phyloP scores from a whole-genome alignment of 495 filamentous ascomycete species.

The Platismatia glauca region DNA sequence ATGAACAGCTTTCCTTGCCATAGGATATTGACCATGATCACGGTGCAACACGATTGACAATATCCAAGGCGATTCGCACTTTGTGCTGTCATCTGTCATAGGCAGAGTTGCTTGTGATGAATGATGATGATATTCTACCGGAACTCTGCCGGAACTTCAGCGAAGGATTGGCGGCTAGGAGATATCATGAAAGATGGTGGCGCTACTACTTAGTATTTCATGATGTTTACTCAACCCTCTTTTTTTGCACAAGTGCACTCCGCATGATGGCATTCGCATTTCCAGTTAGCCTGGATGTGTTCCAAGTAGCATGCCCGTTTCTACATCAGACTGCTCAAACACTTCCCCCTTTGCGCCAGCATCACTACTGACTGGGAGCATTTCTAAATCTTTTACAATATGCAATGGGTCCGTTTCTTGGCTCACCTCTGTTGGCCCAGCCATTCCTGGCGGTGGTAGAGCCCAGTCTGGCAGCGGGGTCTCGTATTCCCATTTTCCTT shows the following conservation, averaged over 20 bases:
- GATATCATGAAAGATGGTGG: too few species aligned
- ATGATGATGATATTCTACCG: background rate
- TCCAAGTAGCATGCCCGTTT: background rate
- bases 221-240: too few species aligned
- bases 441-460: conserved; percentile 52
- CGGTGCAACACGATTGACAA: background rate
- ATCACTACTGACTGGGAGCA: conserved; percentile 3
- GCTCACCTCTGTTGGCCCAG: conserved; percentile 27
- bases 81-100: background rate
- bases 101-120: too few species aligned
- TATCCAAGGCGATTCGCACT: background rate
- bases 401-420: conserved; percentile 24
- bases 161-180: background rate
- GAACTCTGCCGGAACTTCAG: background rate
- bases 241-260: too few species aligned
- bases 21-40: background rate
- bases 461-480: conserved; percentile 83
- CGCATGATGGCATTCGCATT: background rate
- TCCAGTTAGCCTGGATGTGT: background rate
- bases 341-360: background rate
- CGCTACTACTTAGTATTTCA: too few species aligned
- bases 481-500: conserved; percentile 77
- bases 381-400: conserved; percentile 9
- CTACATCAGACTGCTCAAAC: conserved; percentile 1
- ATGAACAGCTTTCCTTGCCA: background rate